A percentile compares a stretch with the other conserved stretches of the same genome.
Conservation (phyloP, 495 filamentous ascomycete species). For the Aspergillus taichungensis region DNA sequence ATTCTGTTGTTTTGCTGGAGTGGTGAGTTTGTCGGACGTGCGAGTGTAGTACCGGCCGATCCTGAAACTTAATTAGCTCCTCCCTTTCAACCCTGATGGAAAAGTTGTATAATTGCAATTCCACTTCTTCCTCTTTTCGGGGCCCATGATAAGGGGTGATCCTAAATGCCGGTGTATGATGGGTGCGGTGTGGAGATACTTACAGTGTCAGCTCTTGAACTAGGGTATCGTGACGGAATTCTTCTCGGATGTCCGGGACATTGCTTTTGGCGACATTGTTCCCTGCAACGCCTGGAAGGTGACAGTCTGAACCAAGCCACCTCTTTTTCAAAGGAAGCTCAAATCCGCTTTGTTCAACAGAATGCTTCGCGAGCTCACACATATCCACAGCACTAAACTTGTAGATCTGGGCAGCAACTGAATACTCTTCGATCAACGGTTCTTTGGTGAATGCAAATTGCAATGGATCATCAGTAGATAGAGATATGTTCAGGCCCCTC, state of each 20-base stretch:
- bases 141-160: not conserved
- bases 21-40: too few relatives aligned
- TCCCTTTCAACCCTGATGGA: not conserved
- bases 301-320: constrained; percentile 75
- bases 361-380: constrained; percentile 96
- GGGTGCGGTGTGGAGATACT: constrained; percentile 15
- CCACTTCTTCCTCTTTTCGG: not conserved
- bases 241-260: constrained; percentile 84
- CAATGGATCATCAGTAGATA: constrained; percentile 93
- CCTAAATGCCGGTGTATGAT: too few relatives aligned
- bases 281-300: constrained; percentile 63
- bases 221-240: constrained; percentile 78
- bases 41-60: not conserved
- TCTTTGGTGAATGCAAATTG: constrained; percentile 99
- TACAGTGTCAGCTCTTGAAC: constrained; percentile 76
- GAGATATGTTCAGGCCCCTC: constrained; percentile 85
- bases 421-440: constrained; percentile 95
- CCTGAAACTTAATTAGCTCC: not conserved
- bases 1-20: too few relatives aligned
- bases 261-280: constrained; percentile 94
- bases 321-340: constrained; percentile 78
- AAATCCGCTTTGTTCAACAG: constrained; percentile 88
- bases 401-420: constrained; percentile 96
- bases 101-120: not conserved
- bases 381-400: constrained; percentile 96